phyloP scores from a whole-genome alignment of 2,329 filamentous ascomycete species.

The Cytospora mali region DNA sequence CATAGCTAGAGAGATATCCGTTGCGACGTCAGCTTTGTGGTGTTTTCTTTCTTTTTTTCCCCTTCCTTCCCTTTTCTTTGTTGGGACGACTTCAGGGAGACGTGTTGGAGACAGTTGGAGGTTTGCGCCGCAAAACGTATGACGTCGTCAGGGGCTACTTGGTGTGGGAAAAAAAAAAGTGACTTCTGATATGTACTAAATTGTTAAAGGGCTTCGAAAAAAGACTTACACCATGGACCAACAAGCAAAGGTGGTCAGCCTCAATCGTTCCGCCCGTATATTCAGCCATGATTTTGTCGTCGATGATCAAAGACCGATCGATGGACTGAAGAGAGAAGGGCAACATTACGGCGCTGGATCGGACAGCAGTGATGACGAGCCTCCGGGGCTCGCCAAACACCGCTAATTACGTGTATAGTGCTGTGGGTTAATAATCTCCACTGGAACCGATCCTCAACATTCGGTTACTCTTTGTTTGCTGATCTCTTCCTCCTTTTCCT shows the following conservation, averaged over 20 bases:
- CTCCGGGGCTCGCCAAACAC: conserved; percentile 19
- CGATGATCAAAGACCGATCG: conserved; percentile 39
- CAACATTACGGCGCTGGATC: conserved; percentile 24
- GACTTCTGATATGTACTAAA: too few species aligned
- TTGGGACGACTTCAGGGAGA: too few species aligned
- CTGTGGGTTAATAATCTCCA: neutral
- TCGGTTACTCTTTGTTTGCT: neutral
- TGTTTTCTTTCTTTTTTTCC: too few species aligned
- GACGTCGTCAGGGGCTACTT: conserved; percentile 4
- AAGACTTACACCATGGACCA: conserved; percentile 71
- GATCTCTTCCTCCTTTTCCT: neutral
- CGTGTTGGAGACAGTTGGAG: too few species aligned
- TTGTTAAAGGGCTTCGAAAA: neutral
- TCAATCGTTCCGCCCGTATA: conserved; percentile 54
- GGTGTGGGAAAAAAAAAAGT: neutral
- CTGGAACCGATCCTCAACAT: neutral
- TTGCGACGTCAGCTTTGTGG: conserved; percentile 21
- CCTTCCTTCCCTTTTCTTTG: too few species aligned
- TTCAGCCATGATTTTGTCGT: conserved; percentile 42
- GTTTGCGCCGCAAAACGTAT: conserved; percentile 2
- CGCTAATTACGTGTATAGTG: conserved; percentile 14
- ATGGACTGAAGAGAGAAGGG: conserved; percentile 39
- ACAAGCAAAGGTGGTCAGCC: conserved; percentile 73
- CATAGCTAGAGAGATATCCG: conserved; percentile 57
- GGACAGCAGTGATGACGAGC: conserved; percentile 7